A percentile compares a stretch with the other conserved stretches of the same genome.
These are phyloP conservation scores for Termitomyces eurrhizus DNA, from an alignment of 768 basidiomycete genomes.

Conservation along the genomic window DNA sequence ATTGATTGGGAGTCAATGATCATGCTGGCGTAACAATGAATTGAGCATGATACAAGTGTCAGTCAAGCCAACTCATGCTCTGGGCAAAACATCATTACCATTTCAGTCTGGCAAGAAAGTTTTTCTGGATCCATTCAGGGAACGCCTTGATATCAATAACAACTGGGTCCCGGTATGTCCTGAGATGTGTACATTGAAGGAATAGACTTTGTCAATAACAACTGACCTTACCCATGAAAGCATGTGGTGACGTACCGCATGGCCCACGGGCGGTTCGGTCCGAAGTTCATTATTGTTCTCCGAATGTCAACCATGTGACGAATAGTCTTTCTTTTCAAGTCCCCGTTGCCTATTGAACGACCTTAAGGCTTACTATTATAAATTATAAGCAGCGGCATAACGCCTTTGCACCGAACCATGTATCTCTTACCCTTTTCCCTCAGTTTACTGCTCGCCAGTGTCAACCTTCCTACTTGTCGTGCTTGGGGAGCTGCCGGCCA, in stretches of 20 bases:
- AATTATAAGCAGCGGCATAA: slow-evolving; percentile 5
- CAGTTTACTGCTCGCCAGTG: slow-evolving; percentile 3
- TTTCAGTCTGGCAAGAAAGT: too few relatives aligned
- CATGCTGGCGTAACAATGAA: too few relatives aligned
- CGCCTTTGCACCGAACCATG: slow-evolving; percentile 10
- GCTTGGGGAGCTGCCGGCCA: slow-evolving; percentile 65
- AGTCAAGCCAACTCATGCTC: too few relatives aligned
- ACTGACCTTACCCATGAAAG: background rate
- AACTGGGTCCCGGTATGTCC: too few relatives aligned
- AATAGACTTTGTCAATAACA: too few relatives aligned
- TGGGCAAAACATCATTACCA: too few relatives aligned
- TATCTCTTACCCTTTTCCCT: slow-evolving; percentile 1
- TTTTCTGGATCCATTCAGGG: too few relatives aligned
- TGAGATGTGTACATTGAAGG: too few relatives aligned
- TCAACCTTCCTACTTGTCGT: slow-evolving; percentile 15
- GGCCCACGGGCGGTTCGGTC: background rate
- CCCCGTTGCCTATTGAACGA: background rate
- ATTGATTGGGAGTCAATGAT: too few relatives aligned
- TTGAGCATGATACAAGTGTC: too few relatives aligned
- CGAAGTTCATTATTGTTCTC: background rate
- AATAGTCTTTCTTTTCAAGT: background rate
- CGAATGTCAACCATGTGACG: background rate
- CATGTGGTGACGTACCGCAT: background rate
- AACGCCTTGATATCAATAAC: too few relatives aligned
- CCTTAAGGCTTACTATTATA: background rate